Evolutionary conservation across 202 grass and related monocot genomes (phyloP), one percentile per base, ranked within the genome.

Genomic region (Setaria viridis): DNA sequence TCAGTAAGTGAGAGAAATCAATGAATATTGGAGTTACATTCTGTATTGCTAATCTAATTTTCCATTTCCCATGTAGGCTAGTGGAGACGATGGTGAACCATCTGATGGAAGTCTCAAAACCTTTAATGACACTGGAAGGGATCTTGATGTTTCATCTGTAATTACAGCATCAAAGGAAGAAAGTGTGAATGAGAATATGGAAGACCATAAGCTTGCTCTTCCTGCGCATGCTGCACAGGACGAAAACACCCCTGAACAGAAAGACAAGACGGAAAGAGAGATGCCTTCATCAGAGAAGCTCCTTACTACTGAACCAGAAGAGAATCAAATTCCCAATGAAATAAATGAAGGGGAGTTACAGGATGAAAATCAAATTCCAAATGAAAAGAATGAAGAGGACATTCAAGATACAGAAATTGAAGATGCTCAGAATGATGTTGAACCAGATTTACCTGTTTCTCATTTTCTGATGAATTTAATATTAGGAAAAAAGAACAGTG

Each of bases 381-480:
- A 70, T 80, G 56, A 81, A 80, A 79, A 82, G 80, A 83, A 90
- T 70, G 79, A 73, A 79, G 83, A 87, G 29, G 56, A 50, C 30
- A 55, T n/a, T 57, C 68, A 89, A 71, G 60, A 80, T 62, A 11
- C 51, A 70, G 70, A 80, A 62, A 47, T 82, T 83, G 74, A 16
- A 85, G 65, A 67, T 21, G 33, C 33, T 43, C 56, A 95, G 91
- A 79, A 88, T 80, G 80, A 79, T 75, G 76, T 76, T 80, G 69
- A 93, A 81, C 87, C 85, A 85, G 81, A 94, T 74, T 90, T 98
- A 76, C 93, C 93, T 67, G 87, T 94, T 47, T 95, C 91, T 11
- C 72, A 78, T 74, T 94, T 94, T 90, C 84, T 95, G 83, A 94
- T 95, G 91, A 92, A 94, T 65, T 80, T 83, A 55, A 95, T 98